Percentiles rank a stretch among this genome's conserved stretches.
Evolutionary conservation across 2,329 filamentous ascomycete genomes (phyloP).

Genomic region (Cercospora sp.): DNA sequence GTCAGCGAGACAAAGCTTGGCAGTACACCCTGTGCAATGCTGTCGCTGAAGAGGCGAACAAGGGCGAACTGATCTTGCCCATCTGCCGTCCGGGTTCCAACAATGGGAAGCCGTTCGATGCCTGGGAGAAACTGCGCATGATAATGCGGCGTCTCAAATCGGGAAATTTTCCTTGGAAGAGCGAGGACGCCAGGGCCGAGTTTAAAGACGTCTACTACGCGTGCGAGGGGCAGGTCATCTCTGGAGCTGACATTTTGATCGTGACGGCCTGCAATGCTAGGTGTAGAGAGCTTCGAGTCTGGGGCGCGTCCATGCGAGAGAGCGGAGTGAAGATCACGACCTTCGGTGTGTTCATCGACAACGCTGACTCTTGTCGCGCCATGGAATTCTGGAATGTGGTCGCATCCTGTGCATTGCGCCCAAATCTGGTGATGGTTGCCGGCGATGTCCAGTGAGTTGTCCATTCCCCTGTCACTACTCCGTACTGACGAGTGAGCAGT

Average conservation of each 20-base stretch:
- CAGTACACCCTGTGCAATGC: background rate
- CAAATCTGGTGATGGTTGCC: conserved; percentile 22
- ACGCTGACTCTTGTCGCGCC: conserved; percentile 22
- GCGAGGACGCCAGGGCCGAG: too few species aligned
- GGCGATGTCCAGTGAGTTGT: conserved; percentile 25
- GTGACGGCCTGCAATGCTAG: background rate
- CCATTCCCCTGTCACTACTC: background rate
- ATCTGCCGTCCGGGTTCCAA: too few species aligned
- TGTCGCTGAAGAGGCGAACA: background rate
- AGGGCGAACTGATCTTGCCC: background rate
- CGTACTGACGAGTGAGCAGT: conserved; percentile 4
- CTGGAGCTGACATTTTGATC: background rate
- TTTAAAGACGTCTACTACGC: background rate
- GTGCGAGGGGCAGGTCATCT: background rate
- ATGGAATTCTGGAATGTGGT: conserved; percentile 25
- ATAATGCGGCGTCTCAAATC: too few species aligned
- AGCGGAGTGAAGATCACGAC: background rate
- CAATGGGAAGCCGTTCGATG: background rate
- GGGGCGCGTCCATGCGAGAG: background rate
- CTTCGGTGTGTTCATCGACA: conserved; percentile 23
- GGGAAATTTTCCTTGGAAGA: too few species aligned
- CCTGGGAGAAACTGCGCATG: background rate
- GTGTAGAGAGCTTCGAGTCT: conserved; percentile 1
- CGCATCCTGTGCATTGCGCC: conserved; percentile 16
- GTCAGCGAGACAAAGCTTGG: background rate